Evolutionary conservation across 768 basidiomycete species (phyloP).

Genomic region (Grammothele lineata): DNA sequence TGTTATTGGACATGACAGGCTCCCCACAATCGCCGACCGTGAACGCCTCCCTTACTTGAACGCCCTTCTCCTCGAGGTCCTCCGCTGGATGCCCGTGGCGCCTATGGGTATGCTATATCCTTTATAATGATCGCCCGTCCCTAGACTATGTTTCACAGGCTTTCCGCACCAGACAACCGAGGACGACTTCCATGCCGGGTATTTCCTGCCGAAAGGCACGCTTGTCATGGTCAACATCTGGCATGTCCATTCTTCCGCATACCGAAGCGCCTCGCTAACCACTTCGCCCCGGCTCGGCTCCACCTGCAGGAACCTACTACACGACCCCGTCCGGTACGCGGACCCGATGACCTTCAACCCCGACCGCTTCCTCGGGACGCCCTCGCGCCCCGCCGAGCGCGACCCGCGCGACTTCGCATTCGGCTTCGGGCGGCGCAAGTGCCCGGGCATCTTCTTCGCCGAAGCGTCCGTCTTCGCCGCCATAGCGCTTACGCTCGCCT

Average conservation of each 20-base stretch:
- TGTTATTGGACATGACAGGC: constrained; percentile 27
- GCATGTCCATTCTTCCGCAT: too few species aligned
- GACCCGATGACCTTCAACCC: constrained; percentile 25
- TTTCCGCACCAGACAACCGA: constrained; percentile 19
- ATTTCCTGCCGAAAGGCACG: constrained; percentile 27
- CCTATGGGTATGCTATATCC: constrained; percentile 30
- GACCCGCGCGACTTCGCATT: constrained; percentile 30
- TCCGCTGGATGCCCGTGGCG: constrained; percentile 33
- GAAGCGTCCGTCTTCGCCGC: constrained; percentile 35
- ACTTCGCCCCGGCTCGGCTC: too few species aligned
- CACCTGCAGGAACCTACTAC: constrained; percentile 22
- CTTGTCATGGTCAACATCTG: constrained; percentile 25
- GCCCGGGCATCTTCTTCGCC: constrained; percentile 36
- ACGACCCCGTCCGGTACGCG: constrained; percentile 20
- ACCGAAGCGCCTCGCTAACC: too few species aligned
- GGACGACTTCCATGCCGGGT: constrained; percentile 26
- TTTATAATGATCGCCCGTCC: too few species aligned
- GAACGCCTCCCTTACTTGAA: constrained; percentile 18
- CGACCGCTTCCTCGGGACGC: constrained; percentile 20
- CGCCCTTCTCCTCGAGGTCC: constrained; percentile 27
- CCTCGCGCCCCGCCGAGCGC: constrained; percentile 11
- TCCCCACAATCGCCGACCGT: constrained; percentile 40
- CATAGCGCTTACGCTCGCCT: constrained; percentile 32
- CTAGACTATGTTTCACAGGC: constrained; percentile 7
- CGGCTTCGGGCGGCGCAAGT: constrained; percentile 29